Evolutionary conservation across 2,329 filamentous ascomycete species (phyloP), one percentile per base, ranked within the genome.

Genomic region (Phialophora expanda): DNA sequence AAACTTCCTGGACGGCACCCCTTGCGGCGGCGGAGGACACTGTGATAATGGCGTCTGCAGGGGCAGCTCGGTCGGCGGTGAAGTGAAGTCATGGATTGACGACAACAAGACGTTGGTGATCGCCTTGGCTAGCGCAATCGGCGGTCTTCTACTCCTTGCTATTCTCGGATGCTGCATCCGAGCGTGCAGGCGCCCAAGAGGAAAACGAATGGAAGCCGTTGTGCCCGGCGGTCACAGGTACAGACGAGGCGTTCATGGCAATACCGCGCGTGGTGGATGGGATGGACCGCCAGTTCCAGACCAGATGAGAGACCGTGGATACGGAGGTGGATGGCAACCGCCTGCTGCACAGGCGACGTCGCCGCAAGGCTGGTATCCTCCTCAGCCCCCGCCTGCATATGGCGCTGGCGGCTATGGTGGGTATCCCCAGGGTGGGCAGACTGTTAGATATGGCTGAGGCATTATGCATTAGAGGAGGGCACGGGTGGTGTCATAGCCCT

Each of bases 1-100:
- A 76, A 95, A 96, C 79, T 98, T 96, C 79, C 82, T 98, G 32
- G 95, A 99, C 75, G 95, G 95, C 20, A 98, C 95, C 0, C 81
- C 86, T 1, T 99, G 95, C 76, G 85, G 87, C 60, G 90, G 90
- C 20, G 91, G 92, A 62, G 95, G 95, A 6, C 84, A 82, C 64
- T 99, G 95, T 78, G 76, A 77, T 59, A 94, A 93, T 73, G 95
- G 95, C 51, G 80, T 83, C 71, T 99, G 95, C 79, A 78, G 85
- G 72, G 93, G 92, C 67, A 82, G 87, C 41, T 89, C 86, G 30
- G 84, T 91, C 1, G 83, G 84, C 72, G 89, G 88, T 68, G 88
- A 93, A 78, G 88, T 96, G 69, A 82, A 81, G 61, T 84, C 84
- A 66, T 97, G 92, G 90, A 88, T 98, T 76, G 80, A 86, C 28